Evolutionary conservation across 2,329 filamentous ascomycete species (phyloP).

Genomic region (Alternaria gaisen): DNA sequence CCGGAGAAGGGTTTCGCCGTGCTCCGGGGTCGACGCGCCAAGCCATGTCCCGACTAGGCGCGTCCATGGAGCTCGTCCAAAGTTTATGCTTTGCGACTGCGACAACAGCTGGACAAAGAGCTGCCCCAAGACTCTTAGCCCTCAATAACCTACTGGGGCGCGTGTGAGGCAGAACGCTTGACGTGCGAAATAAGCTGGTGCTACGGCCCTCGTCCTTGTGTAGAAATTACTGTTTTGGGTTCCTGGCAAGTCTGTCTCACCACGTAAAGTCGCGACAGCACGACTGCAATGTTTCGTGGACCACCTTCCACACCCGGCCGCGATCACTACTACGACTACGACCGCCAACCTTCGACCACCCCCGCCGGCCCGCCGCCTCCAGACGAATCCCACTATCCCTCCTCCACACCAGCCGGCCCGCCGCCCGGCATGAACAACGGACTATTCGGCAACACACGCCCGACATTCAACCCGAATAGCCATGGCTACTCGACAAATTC

Average conservation of each 20-base stretch:
- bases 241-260: slow-evolving; percentile 6
- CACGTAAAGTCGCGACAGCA: slow-evolving; percentile 7
- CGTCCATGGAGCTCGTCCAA: slow-evolving; percentile 27
- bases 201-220: neutral
- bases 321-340: slow-evolving; percentile 35
- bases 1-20: slow-evolving; percentile 11
- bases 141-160: slow-evolving; percentile 1
- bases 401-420: slow-evolving; percentile 65
- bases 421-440: slow-evolving; percentile 56
- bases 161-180: slow-evolving; percentile 2
- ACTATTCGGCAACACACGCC: slow-evolving; percentile 62
- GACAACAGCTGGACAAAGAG: slow-evolving; percentile 11
- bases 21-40: slow-evolving; percentile 17
- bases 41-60: slow-evolving; percentile 19
- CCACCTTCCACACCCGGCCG: slow-evolving; percentile 50
- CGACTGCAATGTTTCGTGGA: slow-evolving; percentile 46
- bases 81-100: slow-evolving; percentile 29
- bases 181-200: neutral
- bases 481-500: slow-evolving; percentile 30
- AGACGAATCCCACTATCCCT: slow-evolving; percentile 54
- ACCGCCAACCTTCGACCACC: slow-evolving; percentile 61
- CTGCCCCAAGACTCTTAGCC: slow-evolving; percentile 1
- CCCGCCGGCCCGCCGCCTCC: slow-evolving; percentile 64
- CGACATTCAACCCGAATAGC: slow-evolving; percentile 39
- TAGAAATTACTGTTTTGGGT: slow-evolving; percentile 8